Base-by-base conservation (phyloP, 2,329 filamentous ascomycete species). In the Aureobasidium sp. region DNA sequence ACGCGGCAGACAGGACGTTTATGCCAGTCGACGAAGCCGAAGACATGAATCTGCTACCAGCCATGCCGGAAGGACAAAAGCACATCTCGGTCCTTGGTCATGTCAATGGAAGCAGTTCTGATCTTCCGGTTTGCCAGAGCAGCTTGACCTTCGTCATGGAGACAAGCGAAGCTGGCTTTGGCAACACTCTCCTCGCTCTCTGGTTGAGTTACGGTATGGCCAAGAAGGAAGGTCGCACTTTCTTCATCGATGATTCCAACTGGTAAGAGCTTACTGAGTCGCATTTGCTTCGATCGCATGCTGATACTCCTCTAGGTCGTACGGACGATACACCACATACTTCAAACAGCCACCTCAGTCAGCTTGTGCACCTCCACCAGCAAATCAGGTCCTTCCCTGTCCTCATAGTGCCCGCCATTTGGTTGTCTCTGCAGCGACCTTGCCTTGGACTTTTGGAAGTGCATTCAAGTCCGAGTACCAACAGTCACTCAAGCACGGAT, bases 121-220 rank as follows among this genome's bases (percentile, higher is more conserved):
- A 56, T 17, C 33, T 56, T 53, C 66, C 27, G 40, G 67, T 87
- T 17, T 96, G 91, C 75, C 78, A 85, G 50, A 85, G 74, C 66
- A 89, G 84, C 63, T 77, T 96, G 75, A 96, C 89, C 0, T 94
- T 88, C 71, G 82, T 91, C 1, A 79, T 96, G 68, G 89, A 93
- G 70, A 81, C 85, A 8, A 74, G 81, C 3, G 86, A 93, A 68
- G 89, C 89, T 2, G 91, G 91, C 2, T 78, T 96, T 11, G 91
- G 91, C 6, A 85, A 84, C 66, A 85, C 87, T 1, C 74, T 96
- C 63, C 85, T 95, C 81, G 82, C 86, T 69, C 71, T 96, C 61
- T 96, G 91, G 90, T 87, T 88, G 68, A 87, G 90, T 29, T 95
- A 94, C 70, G 89, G 89, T 3, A 76, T 95, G 60, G 90, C 91